Base-by-base conservation (phyloP, 164 flowering plant genomes). In the Chimonanthus praecox region DNA sequence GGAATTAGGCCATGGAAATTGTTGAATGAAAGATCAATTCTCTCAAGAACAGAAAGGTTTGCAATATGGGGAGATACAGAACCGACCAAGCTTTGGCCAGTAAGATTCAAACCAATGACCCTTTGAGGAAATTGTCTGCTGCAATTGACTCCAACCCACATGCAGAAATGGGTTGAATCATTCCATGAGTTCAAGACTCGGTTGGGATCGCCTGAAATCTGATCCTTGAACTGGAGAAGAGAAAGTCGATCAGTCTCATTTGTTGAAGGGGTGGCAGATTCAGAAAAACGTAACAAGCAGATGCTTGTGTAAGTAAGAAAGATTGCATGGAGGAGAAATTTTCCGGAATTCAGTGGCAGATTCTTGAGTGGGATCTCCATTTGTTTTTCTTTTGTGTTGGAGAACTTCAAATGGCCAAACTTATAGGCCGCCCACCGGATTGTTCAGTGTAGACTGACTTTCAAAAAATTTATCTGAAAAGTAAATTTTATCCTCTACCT, bases 41-140 rank as follows among this genome's bases (percentile, higher is more conserved):
- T 71, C 9, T 44, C 15, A 6, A 87, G 87, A 67, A 79, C 83
- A 9, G 87, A 78, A 49, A 87, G 82, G 46, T 87, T 87, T 5
- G 80, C 86, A 10, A 85, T 67, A 10, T 72, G 72, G 3, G 90
- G 85, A 68, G 73, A 74, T 9, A 87, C 64, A 20, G 81, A 2
- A 3, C 87, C 87, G 1, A 47, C 11, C 2, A 87, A 47, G 3
- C 72, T 45, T 0, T 60, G 70, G 48, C 64, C 45, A 4, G 46
- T 10, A 16, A 85, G 73, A 33, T 77, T 72, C 54, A 85, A 50
- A 11, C n/a, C 2, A 4, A 58, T 46, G 8, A 83, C 86, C 10
- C 85, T 73, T 33, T 54, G 45, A 54, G 60, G 66, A 8, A 33
- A 20, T 54, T 49, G 67, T 20, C 8, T 69, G n/a, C 75, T 69